phyloP scores from a whole-genome alignment of 805 yeast species.

The Saccharomycopsis sp. region DNA sequence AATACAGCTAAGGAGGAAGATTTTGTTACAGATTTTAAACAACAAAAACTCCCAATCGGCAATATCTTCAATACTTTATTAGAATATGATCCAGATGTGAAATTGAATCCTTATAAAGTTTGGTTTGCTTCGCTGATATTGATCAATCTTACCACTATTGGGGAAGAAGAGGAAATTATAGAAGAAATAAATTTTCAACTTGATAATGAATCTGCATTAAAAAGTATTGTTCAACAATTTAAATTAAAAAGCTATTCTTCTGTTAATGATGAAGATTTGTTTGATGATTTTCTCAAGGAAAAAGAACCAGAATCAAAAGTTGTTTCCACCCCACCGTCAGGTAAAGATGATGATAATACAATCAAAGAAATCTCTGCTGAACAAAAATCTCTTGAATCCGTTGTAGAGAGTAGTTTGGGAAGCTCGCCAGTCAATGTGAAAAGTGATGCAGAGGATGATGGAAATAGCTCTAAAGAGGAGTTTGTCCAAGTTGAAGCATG shows the following conservation, averaged over 20 bases:
- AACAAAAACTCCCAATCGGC: constrained; percentile 28
- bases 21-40: background rate
- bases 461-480: too few species aligned
- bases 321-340: too few species aligned
- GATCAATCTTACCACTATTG: constrained; percentile 40
- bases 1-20: background rate
- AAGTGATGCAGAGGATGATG: too few species aligned
- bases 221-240: background rate
- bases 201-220: background rate
- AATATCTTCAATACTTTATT: constrained; percentile 64
- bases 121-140: constrained; percentile 76
- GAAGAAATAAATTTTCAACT: background rate
- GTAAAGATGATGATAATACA: too few species aligned
- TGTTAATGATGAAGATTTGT: constrained; percentile 3
- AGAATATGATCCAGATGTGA: constrained; percentile 62
- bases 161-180: constrained; percentile 18
- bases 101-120: constrained; percentile 73
- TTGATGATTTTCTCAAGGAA: constrained; percentile 10
- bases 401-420: too few species aligned
- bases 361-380: too few species aligned
- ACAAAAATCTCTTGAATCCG: too few species aligned
- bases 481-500: too few species aligned
- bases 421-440: too few species aligned
- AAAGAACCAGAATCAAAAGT: too few species aligned
- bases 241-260: constrained; percentile 1